Conservation (phyloP, 2,329 filamentous ascomycete species). For the Nemania sp. region DNA sequence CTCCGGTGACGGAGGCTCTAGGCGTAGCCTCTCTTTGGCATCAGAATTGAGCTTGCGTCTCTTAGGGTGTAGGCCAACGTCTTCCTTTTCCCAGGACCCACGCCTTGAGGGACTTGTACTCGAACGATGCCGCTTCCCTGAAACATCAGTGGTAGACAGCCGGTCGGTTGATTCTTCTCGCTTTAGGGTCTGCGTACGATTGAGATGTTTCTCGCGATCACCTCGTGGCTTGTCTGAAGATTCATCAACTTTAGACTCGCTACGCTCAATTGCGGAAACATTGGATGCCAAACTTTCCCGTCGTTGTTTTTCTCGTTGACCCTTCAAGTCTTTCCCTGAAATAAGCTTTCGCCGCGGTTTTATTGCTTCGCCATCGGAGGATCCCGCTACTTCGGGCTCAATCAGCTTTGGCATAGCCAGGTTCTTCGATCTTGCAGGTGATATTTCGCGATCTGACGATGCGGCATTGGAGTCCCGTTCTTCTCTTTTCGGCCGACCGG, state of each 20-base stretch:
- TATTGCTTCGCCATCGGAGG: constrained; percentile 59
- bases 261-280: constrained; percentile 57
- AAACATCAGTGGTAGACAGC: constrained; percentile 53
- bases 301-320: constrained; percentile 61
- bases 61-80: constrained; percentile 56
- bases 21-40: constrained; percentile 52
- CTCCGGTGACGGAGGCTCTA: constrained; percentile 50
- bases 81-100: constrained; percentile 57
- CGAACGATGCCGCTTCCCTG: constrained; percentile 60
- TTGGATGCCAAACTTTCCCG: constrained; percentile 62
- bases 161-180: constrained; percentile 63
- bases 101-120: constrained; percentile 62
- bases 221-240: constrained; percentile 50
- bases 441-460: constrained; percentile 57
- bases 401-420: constrained; percentile 54
- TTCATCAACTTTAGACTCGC: constrained; percentile 55
- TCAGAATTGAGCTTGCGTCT: constrained; percentile 61
- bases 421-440: constrained; percentile 51
- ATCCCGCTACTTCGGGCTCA: constrained; percentile 55
- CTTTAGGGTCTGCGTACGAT: constrained; percentile 63
- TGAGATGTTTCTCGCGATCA: constrained; percentile 58
- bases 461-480: constrained; percentile 52
- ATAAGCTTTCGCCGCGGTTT: constrained; percentile 67
- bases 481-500: constrained; percentile 59
- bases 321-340: constrained; percentile 64